Evolutionary conservation across 176 grass and related monocot genomes (phyloP).

Genomic region (Paspalum notatum): DNA sequence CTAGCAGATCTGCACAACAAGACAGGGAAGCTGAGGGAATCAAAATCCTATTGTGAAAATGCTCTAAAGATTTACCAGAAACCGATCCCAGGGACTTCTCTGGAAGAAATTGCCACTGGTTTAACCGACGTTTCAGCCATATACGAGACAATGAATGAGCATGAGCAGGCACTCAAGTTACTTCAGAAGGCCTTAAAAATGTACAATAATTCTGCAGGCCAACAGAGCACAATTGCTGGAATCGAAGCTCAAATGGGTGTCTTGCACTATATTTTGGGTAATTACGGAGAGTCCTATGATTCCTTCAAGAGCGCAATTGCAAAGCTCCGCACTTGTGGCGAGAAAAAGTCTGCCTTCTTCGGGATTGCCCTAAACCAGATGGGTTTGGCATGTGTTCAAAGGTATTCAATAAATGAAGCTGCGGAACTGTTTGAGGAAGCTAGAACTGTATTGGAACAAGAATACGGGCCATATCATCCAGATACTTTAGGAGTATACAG

Average conservation of each 20-base stretch:
- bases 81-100: conserved; percentile 81
- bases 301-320: conserved; percentile 83
- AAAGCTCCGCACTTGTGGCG: conserved; percentile 87
- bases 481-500: conserved; percentile 96
- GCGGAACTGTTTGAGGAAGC: conserved; percentile 90
- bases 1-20: conserved; percentile 96
- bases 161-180: conserved; percentile 90
- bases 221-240: conserved; percentile 91
- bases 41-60: conserved; percentile 94
- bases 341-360: conserved; percentile 92
- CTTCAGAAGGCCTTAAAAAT: conserved; percentile 95
- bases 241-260: conserved; percentile 98
- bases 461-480: conserved; percentile 84
- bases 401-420: conserved; percentile 84
- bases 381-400: conserved; percentile 84
- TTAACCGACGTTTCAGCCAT: conserved; percentile 91
- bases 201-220: conserved; percentile 77
- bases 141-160: conserved; percentile 96
- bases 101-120: conserved; percentile 90
- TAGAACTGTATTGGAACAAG: conserved; percentile 86
- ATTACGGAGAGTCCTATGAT: conserved; percentile 71
- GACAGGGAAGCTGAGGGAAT: conserved; percentile 88
- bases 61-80: conserved; percentile 94
- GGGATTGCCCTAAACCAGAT: conserved; percentile 94
- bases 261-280: conserved; percentile 82